phyloP scores from a whole-genome alignment of 176 grass and related monocot genomes.

The Bromus sterilis region DNA sequence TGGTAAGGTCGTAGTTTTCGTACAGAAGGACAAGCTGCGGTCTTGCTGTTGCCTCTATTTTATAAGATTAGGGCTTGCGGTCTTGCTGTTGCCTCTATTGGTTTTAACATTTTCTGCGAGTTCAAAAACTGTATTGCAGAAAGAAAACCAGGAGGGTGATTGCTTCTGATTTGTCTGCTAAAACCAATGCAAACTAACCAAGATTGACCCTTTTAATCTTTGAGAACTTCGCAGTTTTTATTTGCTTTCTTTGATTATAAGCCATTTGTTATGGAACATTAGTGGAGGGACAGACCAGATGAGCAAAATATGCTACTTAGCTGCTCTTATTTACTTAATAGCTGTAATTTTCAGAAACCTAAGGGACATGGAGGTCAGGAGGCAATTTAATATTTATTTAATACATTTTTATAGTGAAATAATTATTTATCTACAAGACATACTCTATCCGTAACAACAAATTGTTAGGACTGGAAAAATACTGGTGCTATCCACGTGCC shows the following conservation, averaged over 20 bases:
- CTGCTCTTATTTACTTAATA: not conserved
- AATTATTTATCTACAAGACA: not conserved
- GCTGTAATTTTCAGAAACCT: not conserved
- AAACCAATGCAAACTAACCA: not conserved
- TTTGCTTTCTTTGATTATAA: not conserved
- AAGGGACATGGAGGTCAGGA: not conserved
- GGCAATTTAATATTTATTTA: not conserved
- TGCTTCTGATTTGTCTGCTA: not conserved
- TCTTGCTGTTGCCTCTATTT: not conserved
- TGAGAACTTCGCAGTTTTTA: not conserved
- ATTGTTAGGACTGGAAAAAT: not conserved
- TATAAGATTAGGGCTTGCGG: no score
- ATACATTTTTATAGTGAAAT: not conserved
- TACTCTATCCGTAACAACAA: not conserved
- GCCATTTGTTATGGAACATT: not conserved
- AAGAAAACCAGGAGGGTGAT: not conserved
- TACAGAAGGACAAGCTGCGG: not conserved
- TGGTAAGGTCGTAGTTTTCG: not conserved
- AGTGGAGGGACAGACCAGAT: not conserved
- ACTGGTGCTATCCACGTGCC: no score
- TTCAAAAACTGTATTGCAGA: not conserved
- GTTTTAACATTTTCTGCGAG: no score
- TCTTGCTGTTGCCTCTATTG: no score
- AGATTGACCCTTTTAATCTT: not conserved
- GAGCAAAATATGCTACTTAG: not conserved